Evolutionary conservation across 192 early-diverging fungal genomes (phyloP).

Genomic region (Umbelopsis sp.): DNA sequence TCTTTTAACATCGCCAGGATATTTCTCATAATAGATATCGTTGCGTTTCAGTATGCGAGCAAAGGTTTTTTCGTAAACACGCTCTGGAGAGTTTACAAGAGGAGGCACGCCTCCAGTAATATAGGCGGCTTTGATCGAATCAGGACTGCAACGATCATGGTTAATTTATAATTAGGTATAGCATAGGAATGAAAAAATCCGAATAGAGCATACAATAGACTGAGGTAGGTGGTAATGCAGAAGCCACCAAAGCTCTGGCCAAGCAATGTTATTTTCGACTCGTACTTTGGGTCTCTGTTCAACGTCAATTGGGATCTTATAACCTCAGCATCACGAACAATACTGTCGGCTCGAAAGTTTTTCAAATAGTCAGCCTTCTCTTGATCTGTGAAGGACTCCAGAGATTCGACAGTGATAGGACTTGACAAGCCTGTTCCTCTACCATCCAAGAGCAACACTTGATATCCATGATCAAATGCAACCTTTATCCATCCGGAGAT

Average conservation of each 20-base stretch:
- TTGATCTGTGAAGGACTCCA: conserved; percentile 47
- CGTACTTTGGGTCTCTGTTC: conserved; percentile 35
- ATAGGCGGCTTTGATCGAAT: conserved; percentile 60
- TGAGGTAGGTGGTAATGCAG: conserved; percentile 68
- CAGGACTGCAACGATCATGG: conserved; percentile 40
- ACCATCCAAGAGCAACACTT: conserved; percentile 69
- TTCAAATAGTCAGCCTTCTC: conserved; percentile 64
- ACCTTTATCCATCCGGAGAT: conserved; percentile 53
- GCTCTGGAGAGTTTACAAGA: conserved; percentile 61
- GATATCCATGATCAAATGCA: conserved; percentile 64
- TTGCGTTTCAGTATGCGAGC: conserved; percentile 62
- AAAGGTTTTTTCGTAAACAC: conserved; percentile 63
- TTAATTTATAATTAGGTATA: not conserved
- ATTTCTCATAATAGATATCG: conserved; percentile 65
- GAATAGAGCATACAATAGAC: conserved; percentile 55
- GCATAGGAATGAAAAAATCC: not conserved
- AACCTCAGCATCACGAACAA: conserved; percentile 67
- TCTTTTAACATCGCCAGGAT: conserved; percentile 60
- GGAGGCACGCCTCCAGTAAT: conserved; percentile 75
- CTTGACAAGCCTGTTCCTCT: conserved; percentile 71
- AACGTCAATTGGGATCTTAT: conserved; percentile 60
- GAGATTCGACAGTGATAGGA: conserved; percentile 51
- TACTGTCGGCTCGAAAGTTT: conserved; percentile 70
- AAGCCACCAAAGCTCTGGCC: conserved; percentile 77
- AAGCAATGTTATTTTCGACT: conserved; percentile 54